Evolutionary conservation across 2,329 filamentous ascomycete species (phyloP), one percentile per base, ranked within the genome.

Genomic region (Didymella arachidicola): DNA sequence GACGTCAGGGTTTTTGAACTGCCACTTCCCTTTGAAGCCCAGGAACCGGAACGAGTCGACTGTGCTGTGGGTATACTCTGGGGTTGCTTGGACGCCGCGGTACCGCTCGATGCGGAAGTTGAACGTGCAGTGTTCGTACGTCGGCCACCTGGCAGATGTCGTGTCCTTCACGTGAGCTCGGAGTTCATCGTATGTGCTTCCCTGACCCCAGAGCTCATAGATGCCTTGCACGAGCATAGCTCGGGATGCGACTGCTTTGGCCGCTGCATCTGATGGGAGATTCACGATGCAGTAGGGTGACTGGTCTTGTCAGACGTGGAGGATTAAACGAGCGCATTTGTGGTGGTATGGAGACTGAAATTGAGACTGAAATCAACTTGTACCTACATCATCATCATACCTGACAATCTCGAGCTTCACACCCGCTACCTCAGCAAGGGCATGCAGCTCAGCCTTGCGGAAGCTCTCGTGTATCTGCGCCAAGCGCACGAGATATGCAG

Each of bases 391-490:
- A 61, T 88, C 80, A 61, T 84, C 84, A 76, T 98, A 97, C 7
- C 82, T 85, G n/a, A 94, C 68, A 60, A 97, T 84, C 65, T 91
- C 83, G 51, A 97, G 73, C 25, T 89, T 78, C 34, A 95, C 80
- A 10, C 83, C 83, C 55, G 88, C 85, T 5, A 94, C 75, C 10
- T 86, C 80, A 4, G 92, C 93, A 19, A 99, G 81, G 25, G 95
- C 88, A 71, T 94, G 81, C 14, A 97, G 85, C 77, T 99, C 95
- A 3, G 93, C 87, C 55, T 87, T 82, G 38, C 94, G 89, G 75
- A 99, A 99, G n/a, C 87, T 89, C 80, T 97, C 92, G 76, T 98
- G 93, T 58, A 86, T 83, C 78, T 98, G 95, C 43, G 89, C 90
- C 74, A 98, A 93, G 69, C 94, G 91, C 64, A 99, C 88, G 60